Conservation (phyloP, 345 rosid species). For the Corymbia maculata region DNA sequence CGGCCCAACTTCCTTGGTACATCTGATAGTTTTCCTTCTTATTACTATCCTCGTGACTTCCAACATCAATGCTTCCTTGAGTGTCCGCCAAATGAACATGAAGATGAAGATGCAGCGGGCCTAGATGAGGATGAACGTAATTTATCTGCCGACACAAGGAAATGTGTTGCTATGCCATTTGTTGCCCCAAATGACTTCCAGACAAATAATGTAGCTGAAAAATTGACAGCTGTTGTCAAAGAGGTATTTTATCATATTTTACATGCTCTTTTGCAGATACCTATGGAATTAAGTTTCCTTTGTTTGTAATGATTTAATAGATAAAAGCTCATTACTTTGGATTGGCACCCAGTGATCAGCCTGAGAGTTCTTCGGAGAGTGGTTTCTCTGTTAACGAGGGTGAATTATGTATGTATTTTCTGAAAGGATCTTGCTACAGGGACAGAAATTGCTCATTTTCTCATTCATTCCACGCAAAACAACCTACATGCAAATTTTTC, state of each 20-base stretch:
- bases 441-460: constrained; percentile 61
- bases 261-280: neutral
- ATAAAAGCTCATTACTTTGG: constrained; percentile 36
- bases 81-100: constrained; percentile 27
- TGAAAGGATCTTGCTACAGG: constrained; percentile 56
- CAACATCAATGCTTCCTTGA: constrained; percentile 56
- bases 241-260: constrained; percentile 43
- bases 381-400: constrained; percentile 9
- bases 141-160: constrained; percentile 14
- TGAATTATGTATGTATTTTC: constrained; percentile 50
- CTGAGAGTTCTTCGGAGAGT: constrained; percentile 3
- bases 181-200: constrained; percentile 47
- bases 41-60: constrained; percentile 51
- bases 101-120: constrained; percentile 2
- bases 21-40: constrained; percentile 45
- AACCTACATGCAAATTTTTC: constrained; percentile 60
- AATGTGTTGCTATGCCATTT: constrained; percentile 67
- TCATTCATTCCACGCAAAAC: constrained; percentile 53
- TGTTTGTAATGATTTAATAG: constrained; percentile 18
- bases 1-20: constrained; percentile 56
- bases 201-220: constrained; percentile 32
- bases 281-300: neutral
- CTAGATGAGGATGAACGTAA: constrained; percentile 29
- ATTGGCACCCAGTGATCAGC: constrained; percentile 6
- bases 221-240: constrained; percentile 31